phyloP scores from a whole-genome alignment of 1,284 basidiomycete species.

The Cutaneotrichosporon daszewskae region DNA sequence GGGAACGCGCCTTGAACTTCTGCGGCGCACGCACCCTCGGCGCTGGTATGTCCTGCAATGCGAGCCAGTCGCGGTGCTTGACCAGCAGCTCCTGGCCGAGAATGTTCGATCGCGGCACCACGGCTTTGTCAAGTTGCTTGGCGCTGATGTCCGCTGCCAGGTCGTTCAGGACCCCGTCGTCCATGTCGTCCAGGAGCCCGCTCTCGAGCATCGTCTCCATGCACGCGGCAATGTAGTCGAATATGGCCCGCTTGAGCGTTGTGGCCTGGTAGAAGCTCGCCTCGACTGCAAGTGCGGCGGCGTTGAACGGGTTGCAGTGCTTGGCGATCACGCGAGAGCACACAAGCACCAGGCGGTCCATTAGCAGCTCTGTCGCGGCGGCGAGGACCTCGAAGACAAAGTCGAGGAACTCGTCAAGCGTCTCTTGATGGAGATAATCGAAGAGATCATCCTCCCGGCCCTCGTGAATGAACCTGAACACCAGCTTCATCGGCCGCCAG shows the following conservation, averaged over 20 bases:
- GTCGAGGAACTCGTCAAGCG: constrained; percentile 72
- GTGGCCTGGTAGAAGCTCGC: constrained; percentile 72
- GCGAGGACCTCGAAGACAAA: constrained; percentile 84
- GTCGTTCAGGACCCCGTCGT: constrained; percentile 61
- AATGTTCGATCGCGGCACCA: constrained; percentile 58
- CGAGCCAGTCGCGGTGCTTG: constrained; percentile 71
- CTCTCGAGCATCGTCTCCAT: constrained; percentile 84
- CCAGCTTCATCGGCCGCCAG: constrained; percentile 70
- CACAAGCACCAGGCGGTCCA: constrained; percentile 76
- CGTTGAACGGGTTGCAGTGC: constrained; percentile 70
- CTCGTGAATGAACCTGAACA: constrained; percentile 72
- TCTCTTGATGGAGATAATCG: constrained; percentile 63
- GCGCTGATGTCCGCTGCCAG: constrained; percentile 59
- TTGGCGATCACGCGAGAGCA: constrained; percentile 71
- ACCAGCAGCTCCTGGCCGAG: constrained; percentile 60
- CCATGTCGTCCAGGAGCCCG: constrained; percentile 67
- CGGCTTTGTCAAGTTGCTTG: constrained; percentile 64
- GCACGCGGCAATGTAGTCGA: constrained; percentile 75
- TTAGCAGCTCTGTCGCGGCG: constrained; percentile 82
- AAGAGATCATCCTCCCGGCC: constrained; percentile 72
- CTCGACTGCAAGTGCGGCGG: constrained; percentile 73
- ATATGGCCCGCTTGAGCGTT: constrained; percentile 65
- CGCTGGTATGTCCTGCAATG: constrained; percentile 69
- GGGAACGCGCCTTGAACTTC: constrained; percentile 49
- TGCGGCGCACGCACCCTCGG: constrained; percentile 54